phyloP scores from a whole-genome alignment of 1,284 basidiomycete species.

The Cryptococcus sp. region DNA sequence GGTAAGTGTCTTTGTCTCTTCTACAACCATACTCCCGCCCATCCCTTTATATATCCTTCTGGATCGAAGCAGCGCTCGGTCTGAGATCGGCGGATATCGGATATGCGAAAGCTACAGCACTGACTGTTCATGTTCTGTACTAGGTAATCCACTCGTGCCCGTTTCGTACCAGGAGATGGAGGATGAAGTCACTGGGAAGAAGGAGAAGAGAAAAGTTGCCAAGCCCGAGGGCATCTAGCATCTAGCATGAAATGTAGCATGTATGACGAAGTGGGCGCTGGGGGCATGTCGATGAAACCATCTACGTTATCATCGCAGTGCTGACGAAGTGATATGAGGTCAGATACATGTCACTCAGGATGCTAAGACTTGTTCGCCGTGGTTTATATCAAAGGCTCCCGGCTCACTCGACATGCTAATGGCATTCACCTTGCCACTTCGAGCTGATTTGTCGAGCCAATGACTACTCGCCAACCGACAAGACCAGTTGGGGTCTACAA shows the following conservation, averaged over 20 bases:
- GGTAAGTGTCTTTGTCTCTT: conserved; percentile 32
- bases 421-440: too few relatives aligned
- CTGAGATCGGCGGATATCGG: not conserved
- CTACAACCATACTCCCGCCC: not conserved
- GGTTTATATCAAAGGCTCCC: too few relatives aligned
- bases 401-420: too few relatives aligned
- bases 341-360: too few relatives aligned
- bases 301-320: too few relatives aligned
- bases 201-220: conserved; percentile 52
- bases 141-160: conserved; percentile 50
- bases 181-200: conserved; percentile 49
- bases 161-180: conserved; percentile 55
- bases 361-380: too few relatives aligned
- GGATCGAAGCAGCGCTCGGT: not conserved
- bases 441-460: too few relatives aligned
- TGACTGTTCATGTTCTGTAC: not conserved
- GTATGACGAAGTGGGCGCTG: not conserved
- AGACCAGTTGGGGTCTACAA: too few relatives aligned
- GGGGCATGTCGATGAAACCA: too few relatives aligned
- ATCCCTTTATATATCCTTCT: not conserved
- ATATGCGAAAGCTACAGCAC: not conserved
- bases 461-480: too few relatives aligned
- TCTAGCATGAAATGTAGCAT: not conserved
- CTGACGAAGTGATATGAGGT: too few relatives aligned
- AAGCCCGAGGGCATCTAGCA: conserved; percentile 49